phyloP scores from a whole-genome alignment of 2,329 filamentous ascomycete species.

The Penicillium capsulatum region DNA sequence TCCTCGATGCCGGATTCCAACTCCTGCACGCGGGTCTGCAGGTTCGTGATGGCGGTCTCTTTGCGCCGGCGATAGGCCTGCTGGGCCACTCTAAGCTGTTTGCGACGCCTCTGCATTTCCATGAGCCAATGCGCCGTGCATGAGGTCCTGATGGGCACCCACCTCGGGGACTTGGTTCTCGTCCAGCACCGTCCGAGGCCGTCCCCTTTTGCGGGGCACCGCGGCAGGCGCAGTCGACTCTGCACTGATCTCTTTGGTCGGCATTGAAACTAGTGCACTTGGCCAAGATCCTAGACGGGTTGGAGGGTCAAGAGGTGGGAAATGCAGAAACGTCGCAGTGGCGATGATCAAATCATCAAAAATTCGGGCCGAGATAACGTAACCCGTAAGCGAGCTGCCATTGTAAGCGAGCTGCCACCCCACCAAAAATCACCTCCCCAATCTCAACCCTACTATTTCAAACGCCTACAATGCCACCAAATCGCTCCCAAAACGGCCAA shows the following conservation, averaged over 20 bases:
- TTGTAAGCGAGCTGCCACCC: no score
- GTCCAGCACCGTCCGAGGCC: constrained; percentile 19
- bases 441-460: no score
- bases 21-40: constrained; percentile 23
- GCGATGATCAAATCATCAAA: constrained; percentile 3
- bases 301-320: no score
- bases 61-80: constrained; percentile 27
- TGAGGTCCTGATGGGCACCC: constrained; percentile 3
- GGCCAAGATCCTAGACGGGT: no score
- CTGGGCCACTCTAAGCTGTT: constrained; percentile 25
- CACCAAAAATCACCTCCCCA: no score
- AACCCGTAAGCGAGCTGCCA: no score
- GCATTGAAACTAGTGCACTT: background rate
- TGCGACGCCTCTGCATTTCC: constrained; percentile 24
- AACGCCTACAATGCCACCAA: no score
- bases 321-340: background rate
- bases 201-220: constrained; percentile 23
- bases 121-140: constrained; percentile 7
- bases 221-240: constrained; percentile 8
- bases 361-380: constrained; percentile 5
- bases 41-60: constrained; percentile 23
- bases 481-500: no score
- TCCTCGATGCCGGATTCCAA: constrained; percentile 23
- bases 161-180: constrained; percentile 24
- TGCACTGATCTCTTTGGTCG: constrained; percentile 4